Percentiles rank a stretch among this genome's conserved stretches.
Conservation (phyloP, 768 basidiomycete species). For the Strobilomyces confusus region DNA sequence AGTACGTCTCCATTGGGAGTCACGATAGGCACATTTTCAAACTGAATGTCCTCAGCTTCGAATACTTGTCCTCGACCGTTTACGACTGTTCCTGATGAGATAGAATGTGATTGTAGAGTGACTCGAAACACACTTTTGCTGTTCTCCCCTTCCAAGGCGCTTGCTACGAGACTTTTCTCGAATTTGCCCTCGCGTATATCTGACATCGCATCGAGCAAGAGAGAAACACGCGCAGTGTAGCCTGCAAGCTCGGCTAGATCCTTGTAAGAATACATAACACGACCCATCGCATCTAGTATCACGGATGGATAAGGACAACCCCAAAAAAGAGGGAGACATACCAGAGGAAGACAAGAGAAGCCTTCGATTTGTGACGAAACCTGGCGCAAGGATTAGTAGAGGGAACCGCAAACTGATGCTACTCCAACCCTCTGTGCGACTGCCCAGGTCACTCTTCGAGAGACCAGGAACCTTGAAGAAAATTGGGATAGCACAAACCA, state of each 20-base stretch:
- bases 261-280: slow-evolving; percentile 97
- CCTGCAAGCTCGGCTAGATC: slow-evolving; percentile 94
- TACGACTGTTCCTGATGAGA: slow-evolving; percentile 51
- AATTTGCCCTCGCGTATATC: slow-evolving; percentile 83
- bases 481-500: slow-evolving; percentile 89
- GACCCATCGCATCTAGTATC: slow-evolving; percentile 79
- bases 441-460: slow-evolving; percentile 65
- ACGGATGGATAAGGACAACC: neutral
- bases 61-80: slow-evolving; percentile 74
- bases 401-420: neutral
- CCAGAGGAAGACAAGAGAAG: slow-evolving; percentile 84
- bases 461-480: slow-evolving; percentile 85
- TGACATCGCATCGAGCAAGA: slow-evolving; percentile 85
- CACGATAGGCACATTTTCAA: slow-evolving; percentile 91
- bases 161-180: slow-evolving; percentile 82
- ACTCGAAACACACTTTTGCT: slow-evolving; percentile 54
- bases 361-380: slow-evolving; percentile 95
- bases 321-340: slow-evolving; percentile 24
- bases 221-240: slow-evolving; percentile 88
- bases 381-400: slow-evolving; percentile 35
- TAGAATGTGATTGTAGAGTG: neutral
- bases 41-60: slow-evolving; percentile 85
- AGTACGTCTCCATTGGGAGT: slow-evolving; percentile 95
- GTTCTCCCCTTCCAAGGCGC: slow-evolving; percentile 68
- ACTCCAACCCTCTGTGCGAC: slow-evolving; percentile 77